These are phyloP conservation scores for Miamiensis avidus DNA, from an alignment of 169 alveolate species.

Conservation along the genomic window DNA sequence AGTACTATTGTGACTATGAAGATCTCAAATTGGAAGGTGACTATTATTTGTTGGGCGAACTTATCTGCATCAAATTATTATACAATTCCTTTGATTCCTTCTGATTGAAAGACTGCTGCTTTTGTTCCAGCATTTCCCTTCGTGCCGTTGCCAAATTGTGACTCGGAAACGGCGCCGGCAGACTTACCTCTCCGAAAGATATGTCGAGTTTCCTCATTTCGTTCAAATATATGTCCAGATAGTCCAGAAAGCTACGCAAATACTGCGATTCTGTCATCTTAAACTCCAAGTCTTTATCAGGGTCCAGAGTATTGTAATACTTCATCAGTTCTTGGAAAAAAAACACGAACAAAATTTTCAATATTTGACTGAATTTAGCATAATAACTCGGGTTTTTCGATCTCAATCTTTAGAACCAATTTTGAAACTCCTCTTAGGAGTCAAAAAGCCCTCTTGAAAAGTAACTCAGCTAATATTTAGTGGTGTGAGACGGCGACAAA, in stretches of 20 bases:
- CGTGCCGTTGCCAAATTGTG: background rate
- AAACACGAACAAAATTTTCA: background rate
- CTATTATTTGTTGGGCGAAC: background rate
- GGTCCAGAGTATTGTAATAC: background rate
- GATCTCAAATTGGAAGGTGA: background rate
- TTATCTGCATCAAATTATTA: background rate
- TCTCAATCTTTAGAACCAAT: background rate
- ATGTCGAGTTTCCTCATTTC: conserved; percentile 13
- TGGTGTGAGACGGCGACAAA: background rate
- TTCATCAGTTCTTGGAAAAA: conserved; percentile 5
- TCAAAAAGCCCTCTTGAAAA: background rate
- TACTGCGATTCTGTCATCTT: background rate
- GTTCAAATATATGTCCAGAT: conserved; percentile 7
- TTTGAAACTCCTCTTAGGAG: background rate
- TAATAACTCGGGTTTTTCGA: conserved; percentile 1
- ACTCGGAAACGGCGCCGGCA: background rate
- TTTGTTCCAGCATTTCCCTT: background rate
- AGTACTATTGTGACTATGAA: background rate
- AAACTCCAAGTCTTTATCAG: background rate
- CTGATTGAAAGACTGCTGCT: background rate
- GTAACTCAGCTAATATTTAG: background rate
- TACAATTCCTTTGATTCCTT: background rate
- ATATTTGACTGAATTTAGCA: background rate
- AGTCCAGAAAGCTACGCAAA: background rate
- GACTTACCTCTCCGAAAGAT: conserved; percentile 9